phyloP scores from a whole-genome alignment of 2,329 filamentous ascomycete species.

The Cladophialophora chaetospira region DNA sequence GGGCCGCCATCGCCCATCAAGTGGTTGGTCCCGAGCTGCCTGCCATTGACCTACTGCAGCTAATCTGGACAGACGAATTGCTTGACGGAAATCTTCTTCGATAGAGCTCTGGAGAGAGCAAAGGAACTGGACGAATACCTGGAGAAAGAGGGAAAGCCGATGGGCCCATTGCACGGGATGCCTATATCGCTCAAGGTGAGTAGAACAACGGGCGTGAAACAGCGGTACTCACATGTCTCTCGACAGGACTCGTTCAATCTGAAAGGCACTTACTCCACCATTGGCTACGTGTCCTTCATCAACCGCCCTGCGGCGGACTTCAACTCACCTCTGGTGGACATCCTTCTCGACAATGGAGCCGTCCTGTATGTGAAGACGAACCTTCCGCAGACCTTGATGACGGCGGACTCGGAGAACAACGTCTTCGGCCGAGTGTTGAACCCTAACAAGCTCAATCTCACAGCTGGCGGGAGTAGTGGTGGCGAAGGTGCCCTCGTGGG shows the following conservation, averaged over 20 bases:
- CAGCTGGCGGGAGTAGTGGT: constrained; percentile 66
- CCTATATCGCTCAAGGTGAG: constrained; percentile 22
- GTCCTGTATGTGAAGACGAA: constrained; percentile 58
- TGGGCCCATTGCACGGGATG: constrained; percentile 67
- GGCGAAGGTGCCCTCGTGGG: constrained; percentile 65
- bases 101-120: constrained; percentile 48
- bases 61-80: constrained; percentile 26
- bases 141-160: constrained; percentile 47
- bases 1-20: constrained; percentile 44
- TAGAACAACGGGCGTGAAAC: background rate
- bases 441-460: constrained; percentile 62
- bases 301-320: constrained; percentile 29
- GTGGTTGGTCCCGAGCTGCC: constrained; percentile 49
- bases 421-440: constrained; percentile 62
- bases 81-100: constrained; percentile 51
- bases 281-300: constrained; percentile 36
- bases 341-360: constrained; percentile 44
- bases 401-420: constrained; percentile 62
- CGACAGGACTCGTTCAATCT: constrained; percentile 42
- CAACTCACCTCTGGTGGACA: constrained; percentile 34
- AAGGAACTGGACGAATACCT: constrained; percentile 65
- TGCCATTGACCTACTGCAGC: background rate
- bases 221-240: constrained; percentile 33
- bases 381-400: constrained; percentile 52
- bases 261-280: constrained; percentile 37